Evolutionary conservation across 2,329 filamentous ascomycete species (phyloP), one percentile per base, ranked within the genome.

Genomic region (Ceratocystiopsis sp.): DNA sequence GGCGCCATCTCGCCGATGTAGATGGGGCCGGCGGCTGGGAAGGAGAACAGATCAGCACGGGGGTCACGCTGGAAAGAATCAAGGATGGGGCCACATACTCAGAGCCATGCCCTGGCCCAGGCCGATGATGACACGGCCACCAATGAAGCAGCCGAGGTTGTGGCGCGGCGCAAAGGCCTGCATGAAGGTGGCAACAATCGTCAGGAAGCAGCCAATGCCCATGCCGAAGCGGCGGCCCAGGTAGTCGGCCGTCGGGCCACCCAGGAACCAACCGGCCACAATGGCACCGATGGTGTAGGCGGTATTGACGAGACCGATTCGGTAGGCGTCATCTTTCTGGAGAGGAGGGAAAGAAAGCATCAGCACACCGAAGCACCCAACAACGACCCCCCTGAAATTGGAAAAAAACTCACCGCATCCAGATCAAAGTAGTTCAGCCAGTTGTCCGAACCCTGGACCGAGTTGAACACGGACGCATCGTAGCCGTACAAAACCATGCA

Each of bases 401-500:
- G 2, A 4, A 11, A 18, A 12, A 34, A 3, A 40, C 43, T 1
- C 32, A 42, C 43, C 9, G 54, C 43, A 45, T 67, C 55, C 40
- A 68, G 54, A 51, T 77, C 63, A 58, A 81, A 80, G 61, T 69
- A 83, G 16, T 61, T 62, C 13, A 75, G 61, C 78, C 79, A 84
- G 55, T 82, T 70, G 14, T 72, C 57, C 1, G 75, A 80, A 32
- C 73, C 75, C 57, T 81, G 78, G 7, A 81, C 71, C 6, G 78
- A 76, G 57, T 84, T 84, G 65, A 77, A 84, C 39, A 81, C 78
- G 35, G 76, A 80, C 2, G 78, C 77, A 66, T 83, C 79, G 55
- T 83, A 83, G 45, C 79, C 79, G 55, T 82, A 83, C 38, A 84
- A 66, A 18, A 82, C 76, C 79, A 83, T 83, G 57, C 76, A 82